These are phyloP conservation scores for Lactifluus hygrophoroides DNA, from an alignment of 768 basidiomycete genomes.

Conservation along the genomic window DNA sequence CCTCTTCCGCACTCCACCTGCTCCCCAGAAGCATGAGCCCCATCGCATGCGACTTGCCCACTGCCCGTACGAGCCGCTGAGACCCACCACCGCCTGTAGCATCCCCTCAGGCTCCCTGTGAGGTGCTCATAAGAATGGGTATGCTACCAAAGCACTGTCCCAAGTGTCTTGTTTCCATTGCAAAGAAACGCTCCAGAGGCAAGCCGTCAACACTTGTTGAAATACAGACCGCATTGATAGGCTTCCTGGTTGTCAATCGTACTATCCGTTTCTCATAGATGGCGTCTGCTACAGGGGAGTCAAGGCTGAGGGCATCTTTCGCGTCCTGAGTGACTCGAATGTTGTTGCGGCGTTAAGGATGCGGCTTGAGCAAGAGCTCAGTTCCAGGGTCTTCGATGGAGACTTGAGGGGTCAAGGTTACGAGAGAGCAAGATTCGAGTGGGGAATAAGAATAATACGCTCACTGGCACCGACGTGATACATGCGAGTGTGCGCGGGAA, in stretches of 20 bases:
- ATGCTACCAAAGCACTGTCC: slow-evolving; percentile 88
- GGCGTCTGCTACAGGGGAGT: slow-evolving; percentile 82
- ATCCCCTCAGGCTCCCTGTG: too few species aligned
- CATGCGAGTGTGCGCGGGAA: too few species aligned
- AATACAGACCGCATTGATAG: slow-evolving; percentile 83
- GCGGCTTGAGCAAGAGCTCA: slow-evolving; percentile 82
- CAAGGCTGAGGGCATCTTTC: slow-evolving; percentile 87
- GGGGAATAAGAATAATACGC: too few species aligned
- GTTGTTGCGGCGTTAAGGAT: slow-evolving; percentile 81
- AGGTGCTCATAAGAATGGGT: too few species aligned
- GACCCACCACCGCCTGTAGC: slow-evolving; percentile 94
- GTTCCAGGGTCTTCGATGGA: too few species aligned
- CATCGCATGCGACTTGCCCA: slow-evolving; percentile 94
- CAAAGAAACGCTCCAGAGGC: slow-evolving; percentile 79
- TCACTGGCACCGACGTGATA: too few species aligned
- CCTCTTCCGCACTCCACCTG: slow-evolving; percentile 70
- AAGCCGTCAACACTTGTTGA: slow-evolving; percentile 75
- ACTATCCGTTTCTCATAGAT: slow-evolving; percentile 86
- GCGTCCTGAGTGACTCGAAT: slow-evolving; percentile 86
- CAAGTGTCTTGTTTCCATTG: slow-evolving; percentile 63
- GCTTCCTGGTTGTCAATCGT: slow-evolving; percentile 70
- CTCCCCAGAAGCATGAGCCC: slow-evolving; percentile 88
- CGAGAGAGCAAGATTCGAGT: too few species aligned
- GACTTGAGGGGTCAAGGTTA: too few species aligned
- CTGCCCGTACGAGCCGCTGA: slow-evolving; percentile 74